Percentiles rank a stretch among this genome's conserved stretches.
phyloP scores from a whole-genome alignment of 306 rosid genomes.

The Corylus americana region DNA sequence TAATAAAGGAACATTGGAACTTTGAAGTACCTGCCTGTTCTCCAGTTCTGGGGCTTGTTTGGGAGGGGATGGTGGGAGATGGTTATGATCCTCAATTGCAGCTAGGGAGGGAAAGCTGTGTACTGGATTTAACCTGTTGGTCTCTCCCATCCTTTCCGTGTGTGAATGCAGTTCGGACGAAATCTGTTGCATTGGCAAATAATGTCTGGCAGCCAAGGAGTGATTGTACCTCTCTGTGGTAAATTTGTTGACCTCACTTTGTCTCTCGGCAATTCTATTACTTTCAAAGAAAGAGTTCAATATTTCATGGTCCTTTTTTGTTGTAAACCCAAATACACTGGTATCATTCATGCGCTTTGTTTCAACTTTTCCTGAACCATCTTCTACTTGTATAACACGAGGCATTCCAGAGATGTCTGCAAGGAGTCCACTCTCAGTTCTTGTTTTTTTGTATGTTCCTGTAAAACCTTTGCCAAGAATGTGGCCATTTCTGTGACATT shows the following conservation, averaged over 20 bases:
- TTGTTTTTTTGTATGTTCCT: conserved; percentile 47
- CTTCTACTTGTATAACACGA: conserved; percentile 27
- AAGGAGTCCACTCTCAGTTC: conserved; percentile 33
- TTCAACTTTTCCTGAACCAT: conserved; percentile 29
- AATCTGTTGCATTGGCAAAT: conserved; percentile 30
- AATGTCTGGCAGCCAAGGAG: conserved; percentile 32
- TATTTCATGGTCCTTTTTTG: conserved; percentile 23
- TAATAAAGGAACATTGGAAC: not conserved
- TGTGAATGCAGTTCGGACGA: conserved; percentile 27
- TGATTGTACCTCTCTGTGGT: conserved; percentile 32
- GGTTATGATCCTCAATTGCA: conserved; percentile 14
- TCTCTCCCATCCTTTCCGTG: conserved; percentile 14
- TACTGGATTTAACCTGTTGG: conserved; percentile 10
- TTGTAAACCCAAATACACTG: conserved; percentile 28
- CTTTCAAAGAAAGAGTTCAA: conserved; percentile 38
- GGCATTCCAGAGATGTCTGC: conserved; percentile 37
- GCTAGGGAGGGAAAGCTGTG: conserved; percentile 13
- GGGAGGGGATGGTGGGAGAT: conserved; percentile 22
- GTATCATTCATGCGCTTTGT: conserved; percentile 20
- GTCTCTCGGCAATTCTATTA: conserved; percentile 26
- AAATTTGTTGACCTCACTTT: conserved; percentile 17
- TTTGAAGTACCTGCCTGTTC: conserved; percentile 25
- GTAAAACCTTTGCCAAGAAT: conserved; percentile 26
- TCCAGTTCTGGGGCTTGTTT: conserved; percentile 21
- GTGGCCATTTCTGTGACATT: conserved; percentile 31